These are phyloP conservation scores for Penicillium riverlandense DNA, from an alignment of 495 filamentous ascomycete genomes.

Conservation along the genomic window DNA sequence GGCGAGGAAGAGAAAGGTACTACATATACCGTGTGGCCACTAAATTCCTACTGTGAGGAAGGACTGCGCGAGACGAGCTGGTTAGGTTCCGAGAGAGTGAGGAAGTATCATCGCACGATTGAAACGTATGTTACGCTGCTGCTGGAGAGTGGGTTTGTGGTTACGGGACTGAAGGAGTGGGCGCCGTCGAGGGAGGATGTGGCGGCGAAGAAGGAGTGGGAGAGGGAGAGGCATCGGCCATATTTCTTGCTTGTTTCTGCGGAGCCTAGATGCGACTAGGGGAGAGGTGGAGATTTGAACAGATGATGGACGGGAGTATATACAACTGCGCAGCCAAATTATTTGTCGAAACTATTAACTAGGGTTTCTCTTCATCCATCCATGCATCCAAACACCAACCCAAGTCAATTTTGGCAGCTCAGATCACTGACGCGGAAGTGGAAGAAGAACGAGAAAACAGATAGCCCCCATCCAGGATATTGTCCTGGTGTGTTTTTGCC, in stretches of 20 bases:
- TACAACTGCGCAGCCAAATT: too few species aligned
- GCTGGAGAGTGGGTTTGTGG: conserved; percentile 12
- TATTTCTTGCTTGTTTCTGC: conserved; percentile 15
- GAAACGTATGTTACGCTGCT: conserved; percentile 15
- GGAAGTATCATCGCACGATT: conserved; percentile 19
- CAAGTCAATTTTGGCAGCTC: not conserved
- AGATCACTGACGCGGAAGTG: not conserved
- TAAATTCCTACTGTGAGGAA: conserved; percentile 16
- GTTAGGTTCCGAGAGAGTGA: conserved; percentile 13
- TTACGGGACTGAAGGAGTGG: conserved; percentile 17
- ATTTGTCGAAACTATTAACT: too few species aligned
- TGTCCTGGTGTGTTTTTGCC: too few species aligned
- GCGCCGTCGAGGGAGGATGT: conserved; percentile 8
- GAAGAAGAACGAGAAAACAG: not conserved
- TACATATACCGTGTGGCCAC: conserved; percentile 7
- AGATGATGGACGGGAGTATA: too few species aligned
- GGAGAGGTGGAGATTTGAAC: too few species aligned
- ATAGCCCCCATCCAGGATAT: too few species aligned
- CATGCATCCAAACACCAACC: not conserved
- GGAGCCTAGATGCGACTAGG: not conserved
- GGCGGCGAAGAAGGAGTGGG: conserved; percentile 8
- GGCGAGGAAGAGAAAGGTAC: too few species aligned
- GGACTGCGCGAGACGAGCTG: conserved; percentile 12
- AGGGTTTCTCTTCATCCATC: not conserved
- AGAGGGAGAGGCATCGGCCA: conserved; percentile 12